Base-by-base conservation (phyloP, 371 early-diverging fungal genomes). In the Circinella minor region DNA sequence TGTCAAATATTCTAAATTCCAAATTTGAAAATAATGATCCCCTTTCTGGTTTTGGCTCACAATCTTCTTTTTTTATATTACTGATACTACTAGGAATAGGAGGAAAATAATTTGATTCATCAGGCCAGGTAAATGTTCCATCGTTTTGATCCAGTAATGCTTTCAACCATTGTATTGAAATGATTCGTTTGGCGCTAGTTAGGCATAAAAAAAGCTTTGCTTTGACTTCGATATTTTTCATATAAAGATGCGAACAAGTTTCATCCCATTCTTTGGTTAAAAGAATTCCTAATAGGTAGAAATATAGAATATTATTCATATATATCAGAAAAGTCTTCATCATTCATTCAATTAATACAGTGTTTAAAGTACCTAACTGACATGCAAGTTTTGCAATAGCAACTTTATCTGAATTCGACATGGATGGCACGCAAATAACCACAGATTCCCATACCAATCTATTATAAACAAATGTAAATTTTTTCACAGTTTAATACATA, bases 181-280 rank as follows among this genome's bases (percentile, higher is more conserved):
- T 65, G 38, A 65, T 54, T 4, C 34, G 65, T n/a, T 38, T 27
- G 14, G 17, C 65, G 13, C 48, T 46, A 13, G 18, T 51, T n/a
- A 65, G 10, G 13, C 65, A 65, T 14, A 65, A 36, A 14, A 54
- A 49, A 18, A 65, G 18, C 6, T 54, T 65, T 10, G 55, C 36
- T 17, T 18, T 54, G 65, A 47, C 34, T 4, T 65, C 65, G 36
- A 65, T 51, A 36, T 54, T 27, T 36, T 65, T 65, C 65, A 65
- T 65, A 37, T 54, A 65, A 13, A 65, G 34, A 36, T 65, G 65
- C 10, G 54, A 51, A 18, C 65, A 65, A 11, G 34, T 36, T 15
- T 36, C 3, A 38, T 65, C 54, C 65, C 65, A 65, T 54, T 65
- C 65, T n/a, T 54, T 65, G 13, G 17, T 54, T n/a, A 65, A 65